Conservation (phyloP, 2,329 filamentous ascomycete genomes). For the Mollisia scopiformis region DNA sequence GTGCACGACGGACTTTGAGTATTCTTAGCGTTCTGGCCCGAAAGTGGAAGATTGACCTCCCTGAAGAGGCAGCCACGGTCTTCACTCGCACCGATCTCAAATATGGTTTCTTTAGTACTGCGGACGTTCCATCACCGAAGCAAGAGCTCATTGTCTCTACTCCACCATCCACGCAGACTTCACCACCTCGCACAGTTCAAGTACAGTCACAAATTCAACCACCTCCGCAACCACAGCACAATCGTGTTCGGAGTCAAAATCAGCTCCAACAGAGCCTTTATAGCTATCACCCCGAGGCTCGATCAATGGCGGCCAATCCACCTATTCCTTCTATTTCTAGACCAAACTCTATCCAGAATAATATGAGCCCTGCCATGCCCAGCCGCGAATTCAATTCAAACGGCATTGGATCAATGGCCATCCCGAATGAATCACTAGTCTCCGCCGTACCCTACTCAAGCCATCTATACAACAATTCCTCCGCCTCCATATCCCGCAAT, state of each 20-base stretch:
- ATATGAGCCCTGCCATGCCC: background rate
- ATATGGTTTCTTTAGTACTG: constrained; percentile 69
- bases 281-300: constrained; percentile 28
- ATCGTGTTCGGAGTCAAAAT: constrained; percentile 22
- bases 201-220: constrained; percentile 3
- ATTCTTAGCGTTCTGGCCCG: constrained; percentile 83
- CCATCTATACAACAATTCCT: constrained; percentile 17
- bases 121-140: constrained; percentile 38
- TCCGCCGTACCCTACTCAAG: constrained; percentile 25
- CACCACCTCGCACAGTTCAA: constrained; percentile 22
- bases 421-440: constrained; percentile 19
- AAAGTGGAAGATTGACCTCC: constrained; percentile 89
- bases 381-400: background rate
- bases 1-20: constrained; percentile 80
- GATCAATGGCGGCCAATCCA: constrained; percentile 1
- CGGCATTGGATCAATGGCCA: constrained; percentile 18
- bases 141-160: constrained; percentile 32
- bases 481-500: constrained; percentile 13
- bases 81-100: constrained; percentile 79
- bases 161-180: constrained; percentile 25
- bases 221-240: constrained; percentile 5
- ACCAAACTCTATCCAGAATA: constrained; percentile 6
- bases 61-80: constrained; percentile 77
- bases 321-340: background rate
- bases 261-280: constrained; percentile 34